Evolutionary conservation across 768 basidiomycete genomes (phyloP).

Genomic region (Boletus pseudopeckii): DNA sequence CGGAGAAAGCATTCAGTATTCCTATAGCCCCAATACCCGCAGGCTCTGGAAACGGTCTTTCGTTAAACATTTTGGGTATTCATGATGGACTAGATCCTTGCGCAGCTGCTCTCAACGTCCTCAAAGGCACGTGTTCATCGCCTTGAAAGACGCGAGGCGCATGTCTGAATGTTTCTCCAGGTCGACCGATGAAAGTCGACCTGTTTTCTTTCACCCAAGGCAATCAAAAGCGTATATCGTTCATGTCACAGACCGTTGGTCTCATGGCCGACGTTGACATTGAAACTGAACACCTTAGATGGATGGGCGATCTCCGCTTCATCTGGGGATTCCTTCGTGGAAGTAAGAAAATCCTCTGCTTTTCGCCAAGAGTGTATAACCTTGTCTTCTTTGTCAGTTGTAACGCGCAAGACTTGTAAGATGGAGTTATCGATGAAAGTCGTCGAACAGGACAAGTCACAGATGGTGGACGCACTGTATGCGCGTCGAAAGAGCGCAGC

Average conservation of each 20-base stretch:
- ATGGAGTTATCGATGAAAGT: conserved; percentile 68
- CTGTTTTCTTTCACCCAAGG: conserved; percentile 73
- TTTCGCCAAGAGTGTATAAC: background rate
- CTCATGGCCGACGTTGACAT: conserved; percentile 84
- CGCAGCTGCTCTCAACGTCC: conserved; percentile 68
- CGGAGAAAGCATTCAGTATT: conserved; percentile 56
- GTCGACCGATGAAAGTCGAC: conserved; percentile 71
- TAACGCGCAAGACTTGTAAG: conserved; percentile 60
- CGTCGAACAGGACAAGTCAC: conserved; percentile 64
- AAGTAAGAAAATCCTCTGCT: conserved; percentile 37
- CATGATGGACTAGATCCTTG: conserved; percentile 70
- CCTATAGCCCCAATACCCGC: conserved; percentile 79
- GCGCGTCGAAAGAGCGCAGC: conserved; percentile 33
- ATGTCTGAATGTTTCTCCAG: conserved; percentile 34
- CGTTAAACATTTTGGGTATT: conserved; percentile 67
- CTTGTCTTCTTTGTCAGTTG: conserved; percentile 38
- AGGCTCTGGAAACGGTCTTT: conserved; percentile 77
- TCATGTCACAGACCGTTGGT: conserved; percentile 80
- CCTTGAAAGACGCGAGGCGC: background rate
- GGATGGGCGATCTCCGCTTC: conserved; percentile 85
- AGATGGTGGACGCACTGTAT: conserved; percentile 57
- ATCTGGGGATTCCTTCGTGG: conserved; percentile 67
- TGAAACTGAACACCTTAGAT: conserved; percentile 79
- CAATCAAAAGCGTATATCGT: conserved; percentile 62
- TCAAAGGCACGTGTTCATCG: conserved; percentile 54